Evolutionary conservation across 495 filamentous ascomycete genomes (phyloP).

Genomic region (Penicillium nucicola): DNA sequence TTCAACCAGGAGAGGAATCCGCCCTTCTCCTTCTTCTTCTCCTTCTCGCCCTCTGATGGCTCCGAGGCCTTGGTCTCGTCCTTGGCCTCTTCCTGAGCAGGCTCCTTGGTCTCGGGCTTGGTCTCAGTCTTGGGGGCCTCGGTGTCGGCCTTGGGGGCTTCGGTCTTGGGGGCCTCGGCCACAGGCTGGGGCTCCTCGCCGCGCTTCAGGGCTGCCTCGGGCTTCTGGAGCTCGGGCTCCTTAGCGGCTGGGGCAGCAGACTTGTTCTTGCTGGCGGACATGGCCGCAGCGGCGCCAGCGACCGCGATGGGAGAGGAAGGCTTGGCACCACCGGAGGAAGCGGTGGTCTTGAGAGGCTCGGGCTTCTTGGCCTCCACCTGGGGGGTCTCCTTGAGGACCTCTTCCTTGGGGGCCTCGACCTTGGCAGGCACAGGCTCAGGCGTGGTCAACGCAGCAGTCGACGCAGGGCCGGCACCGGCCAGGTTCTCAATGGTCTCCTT

Average conservation of each 20-base stretch:
- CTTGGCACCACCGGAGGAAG: background rate
- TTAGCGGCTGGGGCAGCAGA: conserved; percentile 5
- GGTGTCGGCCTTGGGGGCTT: conserved; percentile 43
- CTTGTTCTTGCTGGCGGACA: conserved; percentile 25
- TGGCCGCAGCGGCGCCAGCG: conserved; percentile 23
- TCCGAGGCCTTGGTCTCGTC: conserved; percentile 10
- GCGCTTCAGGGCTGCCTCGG: conserved; percentile 22
- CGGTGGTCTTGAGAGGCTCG: conserved; percentile 6
- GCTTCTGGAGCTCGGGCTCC: conserved; percentile 25
- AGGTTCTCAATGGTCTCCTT: conserved; percentile 15
- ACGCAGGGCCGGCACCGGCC: conserved; percentile 23
- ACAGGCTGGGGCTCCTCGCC: conserved; percentile 17
- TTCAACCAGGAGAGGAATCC: conserved; percentile 28
- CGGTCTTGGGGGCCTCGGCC: conserved; percentile 45
- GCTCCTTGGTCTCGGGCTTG: conserved; percentile 5
- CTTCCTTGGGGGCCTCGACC: conserved; percentile 7
- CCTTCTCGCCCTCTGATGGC: conserved; percentile 6
- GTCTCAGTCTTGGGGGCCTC: conserved; percentile 2
- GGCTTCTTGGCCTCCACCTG: conserved; percentile 74
- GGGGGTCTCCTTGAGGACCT: conserved; percentile 36
- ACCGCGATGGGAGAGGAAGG: conserved; percentile 20
- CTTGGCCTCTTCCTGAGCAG: conserved; percentile 6
- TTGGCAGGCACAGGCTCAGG: conserved; percentile 18
- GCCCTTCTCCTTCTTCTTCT: conserved; percentile 27
- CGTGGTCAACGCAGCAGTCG: conserved; percentile 19